A percentile compares a stretch with the other conserved stretches of the same genome.
These are phyloP conservation scores for Ophiostoma quercus DNA, from an alignment of 2,329 filamentous ascomycete genomes.

Conservation along the genomic window DNA sequence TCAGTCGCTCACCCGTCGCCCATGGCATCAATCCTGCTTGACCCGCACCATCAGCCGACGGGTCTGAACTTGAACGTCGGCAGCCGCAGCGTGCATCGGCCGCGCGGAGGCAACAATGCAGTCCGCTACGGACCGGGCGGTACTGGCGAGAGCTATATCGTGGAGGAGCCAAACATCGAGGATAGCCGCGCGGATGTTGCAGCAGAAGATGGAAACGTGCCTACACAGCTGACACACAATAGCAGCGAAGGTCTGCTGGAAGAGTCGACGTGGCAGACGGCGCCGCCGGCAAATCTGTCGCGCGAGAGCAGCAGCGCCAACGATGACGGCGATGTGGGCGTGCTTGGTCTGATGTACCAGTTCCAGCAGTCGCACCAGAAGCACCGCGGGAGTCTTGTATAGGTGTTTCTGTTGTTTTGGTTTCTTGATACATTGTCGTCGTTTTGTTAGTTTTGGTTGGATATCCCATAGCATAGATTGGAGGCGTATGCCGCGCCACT, in stretches of 20 bases:
- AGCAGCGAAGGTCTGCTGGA: constrained; percentile 48
- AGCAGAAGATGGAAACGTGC: constrained; percentile 29
- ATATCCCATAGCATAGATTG: constrained; percentile 5
- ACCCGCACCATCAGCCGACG: constrained; percentile 68
- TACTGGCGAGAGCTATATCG: constrained; percentile 47
- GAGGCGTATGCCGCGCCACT: background rate
- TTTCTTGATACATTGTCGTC: background rate
- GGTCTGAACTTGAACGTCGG: background rate
- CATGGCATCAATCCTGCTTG: constrained; percentile 67
- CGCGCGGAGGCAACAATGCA: constrained; percentile 34
- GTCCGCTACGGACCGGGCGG: constrained; percentile 39
- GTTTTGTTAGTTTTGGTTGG: background rate
- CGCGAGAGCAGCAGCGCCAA: constrained; percentile 48
- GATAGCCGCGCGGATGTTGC: constrained; percentile 25
- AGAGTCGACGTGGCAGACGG: constrained; percentile 57
- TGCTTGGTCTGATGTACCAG: constrained; percentile 55
- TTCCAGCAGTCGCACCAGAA: constrained; percentile 54
- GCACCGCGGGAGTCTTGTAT: constrained; percentile 33
- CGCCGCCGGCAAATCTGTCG: constrained; percentile 47
- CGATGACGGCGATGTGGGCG: constrained; percentile 48
- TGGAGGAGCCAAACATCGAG: constrained; percentile 50
- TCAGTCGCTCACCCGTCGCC: constrained; percentile 52
- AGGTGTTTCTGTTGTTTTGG: background rate
- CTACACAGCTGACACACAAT: constrained; percentile 17
- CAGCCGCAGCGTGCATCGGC: constrained; percentile 44